Evolutionary conservation across 257 asterid genomes (phyloP).

Genomic region (Paraleonurus japonicus): DNA sequence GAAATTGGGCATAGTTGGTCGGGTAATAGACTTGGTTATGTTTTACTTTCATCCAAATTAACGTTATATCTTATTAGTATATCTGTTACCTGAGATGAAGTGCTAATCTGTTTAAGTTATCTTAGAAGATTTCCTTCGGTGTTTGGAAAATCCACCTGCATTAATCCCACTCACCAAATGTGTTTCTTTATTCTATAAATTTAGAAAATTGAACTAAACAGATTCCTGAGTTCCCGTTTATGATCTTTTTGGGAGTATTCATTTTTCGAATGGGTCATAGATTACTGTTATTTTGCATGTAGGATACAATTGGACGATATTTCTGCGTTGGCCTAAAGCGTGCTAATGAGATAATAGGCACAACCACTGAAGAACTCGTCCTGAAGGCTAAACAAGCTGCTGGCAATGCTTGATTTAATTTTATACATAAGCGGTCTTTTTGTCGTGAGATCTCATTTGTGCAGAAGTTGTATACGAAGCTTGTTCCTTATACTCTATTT

Average conservation of each 20-base stretch:
- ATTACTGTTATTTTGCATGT: background rate
- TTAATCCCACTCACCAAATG: background rate
- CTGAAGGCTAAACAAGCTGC: conserved; percentile 75
- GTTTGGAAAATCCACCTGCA: background rate
- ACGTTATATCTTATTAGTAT: background rate
- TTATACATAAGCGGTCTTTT: background rate
- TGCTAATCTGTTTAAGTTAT: background rate
- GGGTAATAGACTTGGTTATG: conserved; percentile 50
- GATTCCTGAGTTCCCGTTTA: background rate
- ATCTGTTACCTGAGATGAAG: background rate
- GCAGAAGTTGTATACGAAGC: background rate
- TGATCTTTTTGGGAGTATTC: background rate
- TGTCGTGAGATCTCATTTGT: background rate
- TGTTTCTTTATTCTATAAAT: background rate
- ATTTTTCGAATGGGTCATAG: background rate
- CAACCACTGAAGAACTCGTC: conserved; percentile 91
- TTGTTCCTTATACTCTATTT: background rate
- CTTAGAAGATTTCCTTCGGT: background rate
- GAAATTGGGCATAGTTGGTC: conserved; percentile 79
- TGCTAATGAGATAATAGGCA: conserved; percentile 94
- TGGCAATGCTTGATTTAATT: conserved; percentile 37
- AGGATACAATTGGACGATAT: conserved; percentile 87
- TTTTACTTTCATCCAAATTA: conserved; percentile 11
- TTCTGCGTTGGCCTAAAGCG: conserved; percentile 86
- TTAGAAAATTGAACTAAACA: background rate